Percentiles rank a stretch among this genome's conserved stretches.
These are phyloP conservation scores for Phialophora expanda DNA, from an alignment of 2,329 filamentous ascomycete genomes.

Conservation along the genomic window DNA sequence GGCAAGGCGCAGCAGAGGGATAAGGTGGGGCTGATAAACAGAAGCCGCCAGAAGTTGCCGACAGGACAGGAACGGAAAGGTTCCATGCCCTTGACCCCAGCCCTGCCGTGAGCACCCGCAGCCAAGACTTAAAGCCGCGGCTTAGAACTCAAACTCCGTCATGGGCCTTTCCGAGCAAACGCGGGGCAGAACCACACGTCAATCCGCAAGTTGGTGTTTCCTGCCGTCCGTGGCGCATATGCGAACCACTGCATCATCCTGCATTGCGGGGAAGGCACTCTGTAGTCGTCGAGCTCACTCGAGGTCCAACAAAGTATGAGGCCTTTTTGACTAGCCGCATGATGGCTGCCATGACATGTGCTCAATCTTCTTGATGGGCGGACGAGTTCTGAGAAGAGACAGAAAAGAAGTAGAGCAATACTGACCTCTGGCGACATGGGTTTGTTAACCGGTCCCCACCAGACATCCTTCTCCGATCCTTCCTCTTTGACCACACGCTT, in stretches of 20 bases:
- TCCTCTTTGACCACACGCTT: slow-evolving; percentile 97
- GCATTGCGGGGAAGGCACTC: slow-evolving; percentile 23
- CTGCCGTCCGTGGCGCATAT: slow-evolving; percentile 22
- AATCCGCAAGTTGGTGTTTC: slow-evolving; percentile 13
- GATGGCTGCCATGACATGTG: slow-evolving; percentile 8
- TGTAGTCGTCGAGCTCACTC: slow-evolving; percentile 5
- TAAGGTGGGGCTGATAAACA: not conserved
- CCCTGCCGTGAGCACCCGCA: slow-evolving; percentile 27
- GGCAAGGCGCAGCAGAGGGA: not conserved
- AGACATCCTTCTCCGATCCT: slow-evolving; percentile 86
- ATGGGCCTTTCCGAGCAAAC: slow-evolving; percentile 25
- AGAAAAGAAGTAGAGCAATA: slow-evolving; percentile 25
- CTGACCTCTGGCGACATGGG: slow-evolving; percentile 96
- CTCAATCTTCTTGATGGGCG: slow-evolving; percentile 28
- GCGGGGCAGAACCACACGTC: slow-evolving; percentile 28
- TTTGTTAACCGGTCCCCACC: slow-evolving; percentile 99
- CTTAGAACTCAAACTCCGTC: slow-evolving; percentile 24
- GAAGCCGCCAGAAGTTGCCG: slow-evolving; percentile 1
- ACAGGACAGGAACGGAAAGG: not conserved
- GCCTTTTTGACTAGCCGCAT: slow-evolving; percentile 3
- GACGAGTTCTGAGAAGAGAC: slow-evolving; percentile 33
- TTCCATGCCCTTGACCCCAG: slow-evolving; percentile 2
- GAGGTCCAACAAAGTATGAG: slow-evolving; percentile 5
- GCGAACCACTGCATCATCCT: slow-evolving; percentile 14
- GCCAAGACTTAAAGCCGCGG: slow-evolving; percentile 26